Base-by-base conservation (phyloP, 1,284 basidiomycete genomes). In the Ceratobasidium theobromae region DNA sequence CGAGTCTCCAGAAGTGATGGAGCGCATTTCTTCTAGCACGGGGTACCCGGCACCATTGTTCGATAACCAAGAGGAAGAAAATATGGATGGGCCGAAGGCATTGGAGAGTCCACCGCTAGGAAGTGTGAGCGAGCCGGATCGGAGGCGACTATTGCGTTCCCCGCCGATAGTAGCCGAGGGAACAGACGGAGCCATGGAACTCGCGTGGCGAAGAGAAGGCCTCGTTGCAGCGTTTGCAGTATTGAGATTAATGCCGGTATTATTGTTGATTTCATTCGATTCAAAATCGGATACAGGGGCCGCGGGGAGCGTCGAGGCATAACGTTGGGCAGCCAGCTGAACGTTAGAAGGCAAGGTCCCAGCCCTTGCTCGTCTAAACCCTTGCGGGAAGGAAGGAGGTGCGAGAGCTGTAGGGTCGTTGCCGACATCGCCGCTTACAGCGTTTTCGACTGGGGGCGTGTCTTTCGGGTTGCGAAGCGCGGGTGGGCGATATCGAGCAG, bases 271-370 rank as follows among this genome's bases (percentile, higher is more conserved):
- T 65, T 65, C 60, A 65, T 65, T 65, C 49, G 60, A 23, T 45
- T 65, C 60, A 33, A 30, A 65, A 11, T 65, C 60, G 45, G 54
- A 57, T 25, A 85, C 83, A 58, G 86, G 84, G 35, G 81, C 79
- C 43, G 84, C 75, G 40, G 60, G 78, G 53, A 86, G 84, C 57
- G 86, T 82, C 25, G 86, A 87, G 38, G 87, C 88, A 75, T 86
- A 90, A 69, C 87, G 85, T 76, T 92, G 89, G 53, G 90, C 89
- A 66, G 89, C 89, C 71, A 92, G 86, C 75, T 90, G 88, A 65
- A 92, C 88, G 75, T 92, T 91, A 73, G 90, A 91, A 79, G 89
- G 89, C 74, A 92, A 83, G 82, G 89, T 92, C 71, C 89, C 89
- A 72, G 89, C 89, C 86, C 90, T 89, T 73, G 89, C 89, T 81